Conservation (phyloP, 2,329 filamentous ascomycete species). For the Epicoccum sorghinum region DNA sequence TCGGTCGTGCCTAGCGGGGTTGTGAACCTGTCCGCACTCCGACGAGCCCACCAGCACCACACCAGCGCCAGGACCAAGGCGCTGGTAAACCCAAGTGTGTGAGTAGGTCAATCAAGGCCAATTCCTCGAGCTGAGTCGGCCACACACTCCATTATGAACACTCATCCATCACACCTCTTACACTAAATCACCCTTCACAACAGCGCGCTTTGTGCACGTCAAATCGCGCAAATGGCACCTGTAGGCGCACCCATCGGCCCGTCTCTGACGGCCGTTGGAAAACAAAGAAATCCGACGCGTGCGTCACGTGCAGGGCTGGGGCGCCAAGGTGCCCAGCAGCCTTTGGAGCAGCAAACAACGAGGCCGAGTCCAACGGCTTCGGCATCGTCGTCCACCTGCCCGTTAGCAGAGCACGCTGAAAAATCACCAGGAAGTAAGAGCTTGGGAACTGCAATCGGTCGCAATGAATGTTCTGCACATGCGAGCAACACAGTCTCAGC, state of each 20-base stretch:
- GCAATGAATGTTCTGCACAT: not conserved
- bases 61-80: no score
- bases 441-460: not conserved
- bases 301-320: not conserved
- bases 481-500: not conserved
- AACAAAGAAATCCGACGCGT: not conserved
- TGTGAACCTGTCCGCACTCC: slow-evolving; percentile 3
- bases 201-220: slow-evolving; percentile 2
- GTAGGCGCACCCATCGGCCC: not conserved
- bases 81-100: no score
- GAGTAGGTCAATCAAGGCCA: no score
- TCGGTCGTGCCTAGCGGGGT: not conserved
- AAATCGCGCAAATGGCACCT: slow-evolving; percentile 7
- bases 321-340: no score
- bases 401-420: no score
- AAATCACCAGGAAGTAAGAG: not conserved
- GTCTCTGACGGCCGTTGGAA: not conserved
- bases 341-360: no score
- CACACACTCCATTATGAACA: no score
- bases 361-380: not conserved
- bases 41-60: not conserved
- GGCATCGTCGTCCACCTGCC: not conserved
- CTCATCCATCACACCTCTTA: not conserved
- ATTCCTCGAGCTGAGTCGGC: no score
- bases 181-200: not conserved